phyloP scores from a whole-genome alignment of 1,139 yeast species.

The Lipomyces yarrowii region DNA sequence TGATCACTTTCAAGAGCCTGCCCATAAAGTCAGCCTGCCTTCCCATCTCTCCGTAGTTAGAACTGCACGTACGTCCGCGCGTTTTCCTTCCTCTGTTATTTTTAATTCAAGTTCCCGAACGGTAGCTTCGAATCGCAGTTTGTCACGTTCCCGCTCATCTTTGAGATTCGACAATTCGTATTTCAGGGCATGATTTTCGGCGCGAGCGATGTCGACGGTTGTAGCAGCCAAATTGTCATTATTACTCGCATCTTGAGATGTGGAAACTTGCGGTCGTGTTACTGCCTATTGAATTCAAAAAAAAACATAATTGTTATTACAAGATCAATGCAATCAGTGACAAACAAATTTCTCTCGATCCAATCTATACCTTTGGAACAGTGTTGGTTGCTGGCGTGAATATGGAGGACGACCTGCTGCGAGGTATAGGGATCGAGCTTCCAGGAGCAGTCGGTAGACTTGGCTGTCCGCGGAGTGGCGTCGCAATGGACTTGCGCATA shows the following conservation, averaged over 20 bases:
- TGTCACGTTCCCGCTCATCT: slow-evolving; percentile 42
- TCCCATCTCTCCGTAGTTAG: background rate
- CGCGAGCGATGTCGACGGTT: slow-evolving; percentile 16
- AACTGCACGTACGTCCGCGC: slow-evolving; percentile 38
- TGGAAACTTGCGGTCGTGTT: slow-evolving; percentile 17
- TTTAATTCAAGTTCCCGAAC: slow-evolving; percentile 41
- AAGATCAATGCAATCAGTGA: background rate
- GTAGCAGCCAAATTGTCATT: slow-evolving; percentile 2
- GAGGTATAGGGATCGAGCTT: slow-evolving; percentile 28
- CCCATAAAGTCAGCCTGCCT: background rate
- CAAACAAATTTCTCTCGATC: background rate
- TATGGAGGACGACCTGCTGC: slow-evolving; percentile 22
- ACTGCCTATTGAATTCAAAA: slow-evolving; percentile 7
- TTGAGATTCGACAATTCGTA: slow-evolving; percentile 42
- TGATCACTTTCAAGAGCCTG: slow-evolving; percentile 46
- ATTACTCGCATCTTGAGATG: background rate
- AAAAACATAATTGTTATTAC: background rate
- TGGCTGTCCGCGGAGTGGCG: slow-evolving; percentile 15
- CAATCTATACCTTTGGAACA: slow-evolving; percentile 1
- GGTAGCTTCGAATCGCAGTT: slow-evolving; percentile 42
- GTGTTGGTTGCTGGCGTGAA: slow-evolving; percentile 12
- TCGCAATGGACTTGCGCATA: slow-evolving; percentile 20
- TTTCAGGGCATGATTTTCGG: slow-evolving; percentile 37
- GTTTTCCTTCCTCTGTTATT: slow-evolving; percentile 40
- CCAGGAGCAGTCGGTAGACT: slow-evolving; percentile 1